These are phyloP conservation scores for Russula foetens DNA, from an alignment of 768 basidiomycete genomes.

Conservation along the genomic window DNA sequence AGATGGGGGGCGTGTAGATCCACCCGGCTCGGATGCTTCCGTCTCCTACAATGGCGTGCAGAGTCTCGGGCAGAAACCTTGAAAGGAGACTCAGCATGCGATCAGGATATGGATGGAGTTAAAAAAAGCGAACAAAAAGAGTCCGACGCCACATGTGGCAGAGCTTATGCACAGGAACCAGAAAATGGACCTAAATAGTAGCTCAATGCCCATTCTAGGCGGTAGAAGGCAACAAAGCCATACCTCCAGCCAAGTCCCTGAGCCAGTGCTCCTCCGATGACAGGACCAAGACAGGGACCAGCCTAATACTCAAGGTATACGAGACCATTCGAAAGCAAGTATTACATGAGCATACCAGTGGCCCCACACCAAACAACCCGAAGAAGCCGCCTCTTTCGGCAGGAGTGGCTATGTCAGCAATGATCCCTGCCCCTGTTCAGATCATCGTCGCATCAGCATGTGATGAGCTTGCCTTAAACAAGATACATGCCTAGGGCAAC, in stretches of 20 bases:
- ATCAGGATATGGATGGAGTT: not conserved
- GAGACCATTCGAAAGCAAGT: not conserved
- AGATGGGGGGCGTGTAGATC: constrained; percentile 28
- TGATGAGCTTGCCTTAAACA: not conserved
- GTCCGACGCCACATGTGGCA: constrained; percentile 28
- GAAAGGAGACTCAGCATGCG: not conserved
- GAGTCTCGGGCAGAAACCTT: constrained; percentile 41
- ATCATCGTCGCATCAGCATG: not conserved
- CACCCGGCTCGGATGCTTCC: constrained; percentile 31
- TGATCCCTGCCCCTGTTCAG: constrained; percentile 57
- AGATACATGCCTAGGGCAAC: constrained; percentile 52
- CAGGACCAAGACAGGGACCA: constrained; percentile 34
- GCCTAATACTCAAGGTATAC: constrained; percentile 17
- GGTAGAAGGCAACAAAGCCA: not conserved
- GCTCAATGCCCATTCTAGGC: not conserved
- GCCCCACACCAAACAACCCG: constrained; percentile 57
- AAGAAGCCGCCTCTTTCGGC: constrained; percentile 69
- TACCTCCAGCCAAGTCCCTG: constrained; percentile 28
- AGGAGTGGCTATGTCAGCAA: constrained; percentile 68
- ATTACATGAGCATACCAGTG: constrained; percentile 39
- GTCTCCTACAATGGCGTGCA: constrained; percentile 37
- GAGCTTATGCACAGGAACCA: constrained; percentile 36
- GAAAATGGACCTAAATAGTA: constrained; percentile 30
- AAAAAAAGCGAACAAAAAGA: constrained; percentile 27
- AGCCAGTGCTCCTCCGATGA: constrained; percentile 40